Percentiles rank a stretch among this genome's conserved stretches.
These are phyloP conservation scores for Tolypocladium endophyticum DNA, from an alignment of 2,329 filamentous ascomycete species.

Conservation along the genomic window DNA sequence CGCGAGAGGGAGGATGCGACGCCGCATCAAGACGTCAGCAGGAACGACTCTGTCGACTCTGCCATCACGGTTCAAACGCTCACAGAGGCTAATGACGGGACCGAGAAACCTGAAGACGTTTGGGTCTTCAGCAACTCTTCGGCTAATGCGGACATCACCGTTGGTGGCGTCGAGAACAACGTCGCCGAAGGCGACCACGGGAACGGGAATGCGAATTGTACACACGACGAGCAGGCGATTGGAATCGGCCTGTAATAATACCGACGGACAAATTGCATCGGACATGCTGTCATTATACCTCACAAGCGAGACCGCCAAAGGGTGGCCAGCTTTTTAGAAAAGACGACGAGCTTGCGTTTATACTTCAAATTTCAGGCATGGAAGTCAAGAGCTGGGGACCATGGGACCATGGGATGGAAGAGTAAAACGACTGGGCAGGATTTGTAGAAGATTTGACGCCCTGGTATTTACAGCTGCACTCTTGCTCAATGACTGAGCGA, in stretches of 20 bases:
- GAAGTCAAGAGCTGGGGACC: not conserved
- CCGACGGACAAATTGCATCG: not conserved
- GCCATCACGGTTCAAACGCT: conserved; percentile 10
- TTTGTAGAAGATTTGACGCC: not conserved
- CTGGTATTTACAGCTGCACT: not conserved
- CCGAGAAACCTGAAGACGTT: conserved; percentile 6
- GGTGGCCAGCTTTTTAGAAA: not conserved
- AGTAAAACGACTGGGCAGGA: not conserved
- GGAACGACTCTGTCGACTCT: conserved; percentile 13
- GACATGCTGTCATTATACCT: not conserved
- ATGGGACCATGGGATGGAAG: not conserved
- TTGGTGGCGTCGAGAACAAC: not conserved
- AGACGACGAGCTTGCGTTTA: not conserved
- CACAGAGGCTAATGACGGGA: conserved; percentile 7
- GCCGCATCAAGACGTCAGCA: conserved; percentile 5
- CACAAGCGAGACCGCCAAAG: not conserved
- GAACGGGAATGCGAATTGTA: not conserved
- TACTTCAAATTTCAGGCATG: not conserved
- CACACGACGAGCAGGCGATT: not conserved
- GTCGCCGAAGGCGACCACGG: not conserved
- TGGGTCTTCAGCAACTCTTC: conserved; percentile 2
- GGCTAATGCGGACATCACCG: not conserved
- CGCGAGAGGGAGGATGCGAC: conserved; percentile 7
- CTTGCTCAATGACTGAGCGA: not conserved
- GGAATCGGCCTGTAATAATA: conserved; percentile 1